Conservation (phyloP, 2,329 filamentous ascomycete genomes). For the Chaetomiaceae sp. region DNA sequence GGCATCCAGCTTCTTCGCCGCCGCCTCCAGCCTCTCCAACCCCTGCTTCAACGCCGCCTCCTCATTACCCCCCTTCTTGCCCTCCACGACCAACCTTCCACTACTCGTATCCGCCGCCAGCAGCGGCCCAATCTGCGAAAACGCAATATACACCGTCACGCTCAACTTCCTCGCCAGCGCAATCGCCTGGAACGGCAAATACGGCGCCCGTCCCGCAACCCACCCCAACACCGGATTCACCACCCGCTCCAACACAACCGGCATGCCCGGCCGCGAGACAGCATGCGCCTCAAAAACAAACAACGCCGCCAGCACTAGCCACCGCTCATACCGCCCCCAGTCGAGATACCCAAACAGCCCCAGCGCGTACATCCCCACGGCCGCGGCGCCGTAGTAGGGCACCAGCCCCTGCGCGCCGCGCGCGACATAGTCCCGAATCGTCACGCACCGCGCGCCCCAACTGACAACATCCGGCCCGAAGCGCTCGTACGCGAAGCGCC, state of each 20-base stretch:
- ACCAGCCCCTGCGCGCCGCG: conserved; percentile 55
- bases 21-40: conserved; percentile 60
- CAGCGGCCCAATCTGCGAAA: conserved; percentile 73
- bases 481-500: conserved; percentile 82
- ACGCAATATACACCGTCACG: conserved; percentile 76
- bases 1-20: conserved; percentile 56
- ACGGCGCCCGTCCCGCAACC: conserved; percentile 49
- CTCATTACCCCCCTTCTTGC: conserved; percentile 38
- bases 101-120: conserved; percentile 41
- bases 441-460: conserved; percentile 50
- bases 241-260: conserved; percentile 34
- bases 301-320: conserved; percentile 51
- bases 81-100: conserved; percentile 27
- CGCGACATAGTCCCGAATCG: conserved; percentile 67
- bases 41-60: conserved; percentile 51
- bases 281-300: conserved; percentile 53
- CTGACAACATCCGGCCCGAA: conserved; percentile 68
- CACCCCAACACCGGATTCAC: conserved; percentile 33
- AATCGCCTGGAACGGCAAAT: conserved; percentile 82
- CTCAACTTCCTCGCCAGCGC: conserved; percentile 68
- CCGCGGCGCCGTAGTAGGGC: conserved; percentile 57
- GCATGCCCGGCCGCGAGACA: conserved; percentile 51
- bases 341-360: conserved; percentile 63
- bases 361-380: conserved; percentile 55
- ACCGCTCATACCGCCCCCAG: conserved; percentile 62